Conservation (phyloP, 345 rosid species). For the Sonneratia alba region DNA sequence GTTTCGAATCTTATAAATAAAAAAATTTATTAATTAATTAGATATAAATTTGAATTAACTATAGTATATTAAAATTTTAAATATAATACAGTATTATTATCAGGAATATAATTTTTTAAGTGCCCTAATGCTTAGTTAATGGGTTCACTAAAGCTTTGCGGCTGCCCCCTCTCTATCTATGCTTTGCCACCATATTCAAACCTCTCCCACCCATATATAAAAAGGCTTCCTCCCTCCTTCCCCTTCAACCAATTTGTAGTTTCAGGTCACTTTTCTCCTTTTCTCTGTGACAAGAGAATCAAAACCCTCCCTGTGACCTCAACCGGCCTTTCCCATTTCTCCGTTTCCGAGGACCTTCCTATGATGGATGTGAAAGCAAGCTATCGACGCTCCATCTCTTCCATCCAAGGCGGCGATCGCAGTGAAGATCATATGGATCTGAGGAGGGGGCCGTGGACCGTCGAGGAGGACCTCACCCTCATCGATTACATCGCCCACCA, state of each 20-base stretch:
- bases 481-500: constrained; percentile 67
- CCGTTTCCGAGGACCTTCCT: neutral
- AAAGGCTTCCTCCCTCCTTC: constrained; percentile 3
- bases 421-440: constrained; percentile 51
- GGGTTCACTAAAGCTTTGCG: constrained; percentile 7
- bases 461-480: constrained; percentile 82
- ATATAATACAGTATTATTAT: too few relatives aligned
- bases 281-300: neutral
- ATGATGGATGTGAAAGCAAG: constrained; percentile 11
- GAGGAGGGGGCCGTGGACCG: constrained; percentile 91
- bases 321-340: neutral
- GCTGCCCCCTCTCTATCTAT: constrained; percentile 4
- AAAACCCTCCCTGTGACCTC: neutral
- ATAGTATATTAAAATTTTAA: too few relatives aligned
- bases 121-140: constrained; percentile 6
- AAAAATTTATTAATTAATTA: too few relatives aligned
- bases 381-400: constrained; percentile 9
- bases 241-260: neutral
- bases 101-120: neutral
- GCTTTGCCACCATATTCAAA: constrained; percentile 7
- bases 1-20: too few relatives aligned
- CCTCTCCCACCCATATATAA: constrained; percentile 8
- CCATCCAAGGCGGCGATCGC: constrained; percentile 13
- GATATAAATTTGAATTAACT: too few relatives aligned
- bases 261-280: neutral